Conservation (phyloP, 1,139 yeast genomes). For the Candida frijolesensis region DNA sequence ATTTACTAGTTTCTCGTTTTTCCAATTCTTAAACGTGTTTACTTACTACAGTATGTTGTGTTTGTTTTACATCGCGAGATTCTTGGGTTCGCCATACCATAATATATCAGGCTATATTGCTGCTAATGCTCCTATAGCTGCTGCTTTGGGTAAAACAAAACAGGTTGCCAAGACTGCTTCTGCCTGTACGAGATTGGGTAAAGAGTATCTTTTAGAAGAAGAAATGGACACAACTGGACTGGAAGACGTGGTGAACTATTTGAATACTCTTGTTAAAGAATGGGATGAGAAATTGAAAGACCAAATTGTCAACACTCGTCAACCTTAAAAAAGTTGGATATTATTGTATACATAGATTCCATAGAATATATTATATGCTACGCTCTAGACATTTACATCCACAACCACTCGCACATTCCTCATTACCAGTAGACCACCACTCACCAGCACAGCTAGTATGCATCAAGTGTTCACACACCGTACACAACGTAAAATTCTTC, state of each 20-base stretch:
- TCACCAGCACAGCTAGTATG: conserved; percentile 77
- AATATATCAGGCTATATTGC: conserved; percentile 86
- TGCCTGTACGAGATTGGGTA: conserved; percentile 63
- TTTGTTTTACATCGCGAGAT: conserved; percentile 82
- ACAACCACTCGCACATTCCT: conserved; percentile 84
- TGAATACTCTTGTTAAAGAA: conserved; percentile 53
- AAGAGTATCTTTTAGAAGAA: conserved; percentile 58
- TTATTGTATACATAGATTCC: neutral
- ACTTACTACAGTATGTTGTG: conserved; percentile 84
- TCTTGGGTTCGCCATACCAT: conserved; percentile 84
- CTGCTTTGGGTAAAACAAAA: conserved; percentile 37
- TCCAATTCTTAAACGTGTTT: conserved; percentile 71
- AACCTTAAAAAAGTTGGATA: conserved; percentile 17
- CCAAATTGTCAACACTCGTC: conserved; percentile 64
- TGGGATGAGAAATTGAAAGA: conserved; percentile 67
- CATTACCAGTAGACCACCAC: conserved; percentile 67
- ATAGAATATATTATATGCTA: conserved; percentile 9
- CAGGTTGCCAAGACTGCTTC: conserved; percentile 75
- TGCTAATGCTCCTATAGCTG: conserved; percentile 73
- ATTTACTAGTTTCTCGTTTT: conserved; percentile 81
- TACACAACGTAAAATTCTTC: conserved; percentile 68
- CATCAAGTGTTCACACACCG: conserved; percentile 73
- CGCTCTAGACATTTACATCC: conserved; percentile 70
- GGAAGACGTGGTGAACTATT: conserved; percentile 61
- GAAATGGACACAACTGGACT: conserved; percentile 66